Evolutionary conservation across 2,329 filamentous ascomycete genomes (phyloP), one percentile per base, ranked within the genome.

Genomic region (Mariannaea elegans): DNA sequence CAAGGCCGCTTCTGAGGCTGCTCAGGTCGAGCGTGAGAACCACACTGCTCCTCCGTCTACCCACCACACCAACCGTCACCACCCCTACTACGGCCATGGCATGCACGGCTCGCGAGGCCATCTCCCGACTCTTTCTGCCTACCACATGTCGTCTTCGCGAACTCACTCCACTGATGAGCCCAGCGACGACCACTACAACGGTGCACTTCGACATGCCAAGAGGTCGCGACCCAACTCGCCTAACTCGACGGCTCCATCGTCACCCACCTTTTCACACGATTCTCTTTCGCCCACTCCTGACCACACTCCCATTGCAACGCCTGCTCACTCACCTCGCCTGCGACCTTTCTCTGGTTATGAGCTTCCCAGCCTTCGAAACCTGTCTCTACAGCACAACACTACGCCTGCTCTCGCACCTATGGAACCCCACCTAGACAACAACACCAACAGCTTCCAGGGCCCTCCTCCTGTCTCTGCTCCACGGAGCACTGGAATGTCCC

Each of bases 251-350:
- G 94, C 94, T 46, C 95, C 95, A 18, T 97, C 94, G 23, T 98
- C 94, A 29, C 94, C 94, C 23, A 97, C 94, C 3, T 97, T 97
- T 76, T 97, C 94, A 2, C 93, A 97, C 78, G 93, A 97, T 77
- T 97, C 94, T 10, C 85, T 94, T 45, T 98, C 94, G 9, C 95
- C 94, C 4, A 99, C 94, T 2, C 95, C 94, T 10, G 94, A 98
- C 73, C 94, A 97, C 81, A 98, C 95, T n/a, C 94, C 94, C n/a
- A 88, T 98, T 56, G 94, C 94, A 24, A 99, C 94, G 5, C 94
- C 94, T 4, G 94, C 94, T 41, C 95, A 98, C 77, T 97, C 94
- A 16, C 95, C 95, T 50, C 92, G 95, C 41, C 84, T 99, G 67
- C 87, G 94, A 61, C 92, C 94, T 3, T 90, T 91, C 72, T 86